phyloP scores from a whole-genome alignment of 2,329 filamentous ascomycete genomes.

The Pestalotiopsis sp. region DNA sequence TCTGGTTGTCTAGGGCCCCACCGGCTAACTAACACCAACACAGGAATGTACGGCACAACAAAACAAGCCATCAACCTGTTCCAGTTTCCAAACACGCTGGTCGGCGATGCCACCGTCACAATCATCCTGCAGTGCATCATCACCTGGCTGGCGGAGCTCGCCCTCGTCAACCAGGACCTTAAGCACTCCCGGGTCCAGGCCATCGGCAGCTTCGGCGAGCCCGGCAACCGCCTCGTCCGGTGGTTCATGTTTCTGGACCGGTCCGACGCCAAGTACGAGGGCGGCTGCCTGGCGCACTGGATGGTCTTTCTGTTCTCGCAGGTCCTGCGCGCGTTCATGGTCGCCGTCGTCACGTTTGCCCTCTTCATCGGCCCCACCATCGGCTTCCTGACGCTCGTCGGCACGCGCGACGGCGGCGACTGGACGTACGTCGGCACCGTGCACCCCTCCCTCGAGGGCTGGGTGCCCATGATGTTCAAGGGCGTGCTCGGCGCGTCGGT shows the following conservation, averaged over 20 bases:
- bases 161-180: constrained; percentile 49
- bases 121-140: constrained; percentile 49
- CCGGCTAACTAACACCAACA: background rate
- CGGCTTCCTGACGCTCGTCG: constrained; percentile 41
- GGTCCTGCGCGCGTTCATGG: constrained; percentile 33
- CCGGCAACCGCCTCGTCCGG: constrained; percentile 31
- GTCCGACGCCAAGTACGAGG: constrained; percentile 23
- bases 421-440: constrained; percentile 37
- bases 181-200: constrained; percentile 43
- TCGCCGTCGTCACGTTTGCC: constrained; percentile 39
- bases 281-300: constrained; percentile 30
- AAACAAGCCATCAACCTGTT: constrained; percentile 45
- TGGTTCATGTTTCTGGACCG: constrained; percentile 46
- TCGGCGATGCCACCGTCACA: constrained; percentile 51
- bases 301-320: constrained; percentile 35
- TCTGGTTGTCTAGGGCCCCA: constrained; percentile 6
- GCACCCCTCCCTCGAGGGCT: constrained; percentile 21
- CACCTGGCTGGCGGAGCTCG: constrained; percentile 51
- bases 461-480: constrained; percentile 53
- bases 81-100: constrained; percentile 50
- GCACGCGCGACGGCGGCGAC: constrained; percentile 38
- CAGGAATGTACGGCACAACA: constrained; percentile 15
- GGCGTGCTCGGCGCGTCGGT: constrained; percentile 46
- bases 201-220: constrained; percentile 43
- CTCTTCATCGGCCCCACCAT: constrained; percentile 45